Percentiles rank a stretch among this genome's conserved stretches.
Evolutionary conservation across 352 stramenopile genomes (phyloP).

Genomic region (Thalassiosira mediterranea): DNA sequence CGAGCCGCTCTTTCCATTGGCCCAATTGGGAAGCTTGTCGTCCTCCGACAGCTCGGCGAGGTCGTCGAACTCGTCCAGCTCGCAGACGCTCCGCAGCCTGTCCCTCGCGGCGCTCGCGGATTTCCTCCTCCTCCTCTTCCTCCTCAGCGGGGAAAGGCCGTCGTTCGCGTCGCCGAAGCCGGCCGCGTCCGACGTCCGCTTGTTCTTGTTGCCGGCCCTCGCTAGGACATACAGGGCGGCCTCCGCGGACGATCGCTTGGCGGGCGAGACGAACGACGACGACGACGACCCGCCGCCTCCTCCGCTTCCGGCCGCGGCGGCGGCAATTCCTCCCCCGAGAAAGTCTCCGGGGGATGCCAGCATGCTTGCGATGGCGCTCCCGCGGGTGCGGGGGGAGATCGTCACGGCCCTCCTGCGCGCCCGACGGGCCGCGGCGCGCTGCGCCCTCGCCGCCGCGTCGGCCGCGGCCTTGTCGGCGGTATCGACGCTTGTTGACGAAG

Average conservation of each 20-base stretch:
- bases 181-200: background rate
- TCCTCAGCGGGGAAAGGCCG: background rate
- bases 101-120: conserved; percentile 5
- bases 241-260: conserved; percentile 35
- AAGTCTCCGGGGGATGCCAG: conserved; percentile 24
- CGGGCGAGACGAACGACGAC: conserved; percentile 7
- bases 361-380: conserved; percentile 24
- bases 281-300: background rate
- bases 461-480: background rate
- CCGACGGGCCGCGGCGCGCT: background rate
- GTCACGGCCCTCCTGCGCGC: background rate
- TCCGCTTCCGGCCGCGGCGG: background rate
- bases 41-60: background rate
- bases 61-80: conserved; percentile 23
- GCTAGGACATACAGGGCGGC: conserved; percentile 18
- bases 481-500: background rate
- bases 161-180: no score
- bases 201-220: background rate
- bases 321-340: background rate
- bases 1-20: no score
- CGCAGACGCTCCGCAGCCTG: conserved; percentile 11
- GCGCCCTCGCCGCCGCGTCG: background rate
- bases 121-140: conserved; percentile 9
- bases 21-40: conserved; percentile 13
- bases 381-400: conserved; percentile 31